Base-by-base conservation (phyloP, 495 filamentous ascomycete species). In the Emericellopsis terricola region DNA sequence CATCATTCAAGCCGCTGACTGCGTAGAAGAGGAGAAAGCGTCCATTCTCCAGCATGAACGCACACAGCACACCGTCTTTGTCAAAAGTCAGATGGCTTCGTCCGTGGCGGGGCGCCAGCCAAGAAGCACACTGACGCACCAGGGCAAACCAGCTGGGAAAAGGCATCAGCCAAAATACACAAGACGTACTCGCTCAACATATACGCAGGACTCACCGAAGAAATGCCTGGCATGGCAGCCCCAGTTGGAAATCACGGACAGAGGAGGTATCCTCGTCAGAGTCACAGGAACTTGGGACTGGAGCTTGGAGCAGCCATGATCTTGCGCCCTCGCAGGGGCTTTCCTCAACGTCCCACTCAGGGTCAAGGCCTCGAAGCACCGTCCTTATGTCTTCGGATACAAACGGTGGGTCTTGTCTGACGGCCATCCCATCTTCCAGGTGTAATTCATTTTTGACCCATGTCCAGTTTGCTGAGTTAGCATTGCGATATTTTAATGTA, bases 41-140 rank as follows among this genome's bases (percentile, higher is more conserved):
- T 0, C 89, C 89, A 49, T 81, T 69, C 1, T 49, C 53, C 14
- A 73, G 74, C 8, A 94, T 62, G 45, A 93, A 93, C 0, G 85
- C 82, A 29, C 72, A 78, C 32, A 94, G 47, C 2, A 97, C 51
- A 3, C 76, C 81, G 51, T 92, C 81, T 40, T 81, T 76, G 21
- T 77, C 75, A 16, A 84, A 55, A 4, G 46, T 46, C 19, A 91
- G 79, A 4, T 57, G 49, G 7, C 59, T 51, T 34, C 65, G 71
- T 10, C 87, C 87, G 52, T 97, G 89, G 11, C 82, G 62, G 15
- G 89, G 89, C 0, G 77, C 81, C 10, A 96, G 59, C 89, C 89
- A 96, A 1, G 85, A 74, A 19, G 60, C 64, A 69, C 76, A 85
- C 2, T 78, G 55, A n/a, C 83, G 72, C 10, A 84, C 76, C 5